Base-by-base conservation (phyloP, 768 basidiomycete genomes). In the Holtermanniella nyarrowii region DNA sequence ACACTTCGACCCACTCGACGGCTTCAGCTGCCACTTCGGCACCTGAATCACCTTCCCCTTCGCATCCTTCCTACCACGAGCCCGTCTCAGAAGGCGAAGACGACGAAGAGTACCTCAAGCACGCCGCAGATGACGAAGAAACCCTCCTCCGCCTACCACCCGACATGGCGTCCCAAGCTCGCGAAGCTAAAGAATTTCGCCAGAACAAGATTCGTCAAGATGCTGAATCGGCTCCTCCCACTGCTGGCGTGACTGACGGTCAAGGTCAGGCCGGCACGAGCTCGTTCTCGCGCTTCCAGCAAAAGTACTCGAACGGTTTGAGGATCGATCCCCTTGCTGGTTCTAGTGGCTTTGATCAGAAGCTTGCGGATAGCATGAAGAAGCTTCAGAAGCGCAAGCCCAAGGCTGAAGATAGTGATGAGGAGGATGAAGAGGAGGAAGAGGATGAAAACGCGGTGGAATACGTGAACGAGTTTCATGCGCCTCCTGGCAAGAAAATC, bases 81-180 rank as follows among this genome's bases (percentile, higher is more conserved):
- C 95, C 95, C 0, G 74, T 90, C 11, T 95, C 90, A 0, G 95
- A 97, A 70, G 95, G 88, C 31, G 93, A 99, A 69, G 91, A 89
- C 52, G 85, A 89, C 59, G 82, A 77, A 23, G 66, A 68, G 52
- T 62, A 68, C 12, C 54, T 66, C 25, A 61, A 82, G 21, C 76
- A 76, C 0, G 81, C 85, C 16, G 85, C 88, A 3, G 77, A 72
- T 48, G 86, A 99, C 62, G 91, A 97, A 68, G 81, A 81, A 53
- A 80, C 79, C 59, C 82, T 85, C 37, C 84, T 84, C 1, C 84
- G 89, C 24, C 74, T 97, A 44, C 79, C 81, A 46, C 78, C 78
- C 2, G 63, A 61, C 20, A 71, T 66, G 10, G 58, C 61, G 3
- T 77, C 77, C 5, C 81, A 85, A 53, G 83, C 88, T 26, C 82